These are phyloP conservation scores for Ustilago xerochloae DNA, from an alignment of 1,284 basidiomycete species.

Conservation along the genomic window DNA sequence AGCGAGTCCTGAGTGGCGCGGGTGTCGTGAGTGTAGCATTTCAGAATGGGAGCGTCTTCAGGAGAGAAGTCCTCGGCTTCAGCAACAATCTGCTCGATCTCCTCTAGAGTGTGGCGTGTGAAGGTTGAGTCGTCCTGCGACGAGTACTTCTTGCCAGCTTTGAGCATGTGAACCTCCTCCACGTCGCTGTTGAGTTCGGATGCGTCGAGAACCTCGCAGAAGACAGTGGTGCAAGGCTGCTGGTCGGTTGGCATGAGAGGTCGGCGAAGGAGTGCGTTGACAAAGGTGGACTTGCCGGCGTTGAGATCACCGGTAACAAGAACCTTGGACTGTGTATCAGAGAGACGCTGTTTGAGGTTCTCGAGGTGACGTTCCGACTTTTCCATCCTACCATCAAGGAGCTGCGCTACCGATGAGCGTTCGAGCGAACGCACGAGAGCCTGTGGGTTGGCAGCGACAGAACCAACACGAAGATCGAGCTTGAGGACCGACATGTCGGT, in stretches of 20 bases:
- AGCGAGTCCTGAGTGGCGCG: constrained; percentile 56
- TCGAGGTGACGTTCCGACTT: constrained; percentile 83
- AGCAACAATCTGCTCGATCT: constrained; percentile 82
- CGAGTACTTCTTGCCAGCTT: constrained; percentile 77
- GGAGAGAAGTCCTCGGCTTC: constrained; percentile 78
- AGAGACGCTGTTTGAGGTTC: constrained; percentile 84
- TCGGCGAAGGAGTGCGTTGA: constrained; percentile 87
- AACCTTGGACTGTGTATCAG: constrained; percentile 93
- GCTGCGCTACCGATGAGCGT: constrained; percentile 88
- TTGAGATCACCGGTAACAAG: constrained; percentile 99
- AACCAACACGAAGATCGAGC: constrained; percentile 90
- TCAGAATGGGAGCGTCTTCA: constrained; percentile 62
- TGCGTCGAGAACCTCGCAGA: constrained; percentile 96
- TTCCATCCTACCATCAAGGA: constrained; percentile 87
- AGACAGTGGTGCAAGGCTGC: constrained; percentile 96
- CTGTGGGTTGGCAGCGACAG: constrained; percentile 73
- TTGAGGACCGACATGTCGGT: constrained; percentile 75
- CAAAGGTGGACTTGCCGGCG: constrained; percentile 97
- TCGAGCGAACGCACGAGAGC: constrained; percentile 90
- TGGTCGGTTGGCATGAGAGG: constrained; percentile 92
- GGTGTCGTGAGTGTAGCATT: constrained; percentile 69
- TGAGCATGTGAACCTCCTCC: constrained; percentile 80
- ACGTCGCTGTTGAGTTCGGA: constrained; percentile 78
- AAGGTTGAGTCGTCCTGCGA: constrained; percentile 81
- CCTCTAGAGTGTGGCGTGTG: constrained; percentile 75